Percentiles rank a stretch among this genome's conserved stretches.
Conservation (phyloP, 139 green algal genomes). For the Chlorella sp. region DNA sequence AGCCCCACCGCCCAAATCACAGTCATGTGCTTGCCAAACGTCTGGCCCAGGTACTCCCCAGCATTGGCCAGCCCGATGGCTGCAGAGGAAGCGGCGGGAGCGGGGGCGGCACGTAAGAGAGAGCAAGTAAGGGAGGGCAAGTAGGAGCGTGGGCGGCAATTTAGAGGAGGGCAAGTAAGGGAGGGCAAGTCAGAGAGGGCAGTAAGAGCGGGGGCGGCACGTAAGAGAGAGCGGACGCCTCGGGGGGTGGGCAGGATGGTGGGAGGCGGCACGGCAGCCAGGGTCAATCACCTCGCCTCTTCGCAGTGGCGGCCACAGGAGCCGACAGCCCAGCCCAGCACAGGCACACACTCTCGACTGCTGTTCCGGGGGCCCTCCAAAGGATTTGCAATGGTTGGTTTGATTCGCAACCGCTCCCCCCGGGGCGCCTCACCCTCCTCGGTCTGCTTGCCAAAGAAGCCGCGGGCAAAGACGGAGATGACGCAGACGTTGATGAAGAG, state of each 20-base stretch:
- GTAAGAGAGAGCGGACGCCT: no score
- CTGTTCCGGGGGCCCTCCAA: no score
- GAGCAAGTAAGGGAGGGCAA: no score
- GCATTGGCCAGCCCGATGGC: constrained; percentile 59
- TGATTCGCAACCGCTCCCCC: neutral
- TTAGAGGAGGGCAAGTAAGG: no score
- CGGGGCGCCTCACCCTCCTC: neutral
- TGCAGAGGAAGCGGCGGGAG: neutral
- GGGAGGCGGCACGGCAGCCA: neutral
- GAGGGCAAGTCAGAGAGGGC: neutral
- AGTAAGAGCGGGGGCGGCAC: no score
- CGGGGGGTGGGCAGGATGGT: neutral
- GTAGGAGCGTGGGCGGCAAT: no score
- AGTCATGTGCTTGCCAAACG: constrained; percentile 42
- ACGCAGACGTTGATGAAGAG: constrained; percentile 65
- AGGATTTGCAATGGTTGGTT: no score
- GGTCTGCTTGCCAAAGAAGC: constrained; percentile 39
- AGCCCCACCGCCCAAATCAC: constrained; percentile 55
- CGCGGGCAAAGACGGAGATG: constrained; percentile 53
- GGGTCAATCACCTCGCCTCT: no score
- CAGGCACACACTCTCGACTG: no score
- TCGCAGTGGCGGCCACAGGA: neutral
- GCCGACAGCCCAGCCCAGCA: neutral
- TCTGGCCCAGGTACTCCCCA: constrained; percentile 50
- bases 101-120: no score